These are phyloP conservation scores for Primulina tabacum DNA, from an alignment of 257 asterid species.

Conservation along the genomic window DNA sequence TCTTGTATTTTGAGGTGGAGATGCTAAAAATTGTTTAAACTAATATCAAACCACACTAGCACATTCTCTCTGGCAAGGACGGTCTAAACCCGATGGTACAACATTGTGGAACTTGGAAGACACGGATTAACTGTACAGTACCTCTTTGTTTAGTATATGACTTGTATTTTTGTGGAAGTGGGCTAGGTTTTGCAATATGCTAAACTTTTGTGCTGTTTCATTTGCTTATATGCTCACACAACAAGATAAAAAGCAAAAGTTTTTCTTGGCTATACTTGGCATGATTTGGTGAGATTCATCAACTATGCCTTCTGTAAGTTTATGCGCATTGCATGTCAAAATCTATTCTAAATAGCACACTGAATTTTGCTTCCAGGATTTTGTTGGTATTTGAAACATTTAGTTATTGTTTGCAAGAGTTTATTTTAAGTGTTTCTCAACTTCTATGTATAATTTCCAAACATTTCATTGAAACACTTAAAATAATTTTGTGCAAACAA, in stretches of 20 bases:
- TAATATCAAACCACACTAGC: neutral
- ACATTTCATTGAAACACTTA: no score
- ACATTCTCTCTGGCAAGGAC: constrained; percentile 10
- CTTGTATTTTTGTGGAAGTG: no score
- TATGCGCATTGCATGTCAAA: neutral
- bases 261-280: neutral
- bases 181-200: neutral
- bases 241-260: no score
- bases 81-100: constrained; percentile 3
- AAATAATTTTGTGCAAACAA: no score
- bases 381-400: neutral
- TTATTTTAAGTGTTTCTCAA: no score
- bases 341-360: neutral
- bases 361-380: neutral
- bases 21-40: neutral
- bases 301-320: constrained; percentile 1
- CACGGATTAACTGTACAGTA: neutral
- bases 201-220: no score
- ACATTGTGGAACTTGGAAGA: neutral
- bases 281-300: neutral
- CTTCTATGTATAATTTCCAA: no score
- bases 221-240: neutral
- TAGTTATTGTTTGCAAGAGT: no score
- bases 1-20: constrained; percentile 9
- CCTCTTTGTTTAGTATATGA: no score